A percentile compares a stretch with the other conserved stretches of the same genome.
phyloP scores from a whole-genome alignment of 768 basidiomycete species.

The Tricholoma terreum region DNA sequence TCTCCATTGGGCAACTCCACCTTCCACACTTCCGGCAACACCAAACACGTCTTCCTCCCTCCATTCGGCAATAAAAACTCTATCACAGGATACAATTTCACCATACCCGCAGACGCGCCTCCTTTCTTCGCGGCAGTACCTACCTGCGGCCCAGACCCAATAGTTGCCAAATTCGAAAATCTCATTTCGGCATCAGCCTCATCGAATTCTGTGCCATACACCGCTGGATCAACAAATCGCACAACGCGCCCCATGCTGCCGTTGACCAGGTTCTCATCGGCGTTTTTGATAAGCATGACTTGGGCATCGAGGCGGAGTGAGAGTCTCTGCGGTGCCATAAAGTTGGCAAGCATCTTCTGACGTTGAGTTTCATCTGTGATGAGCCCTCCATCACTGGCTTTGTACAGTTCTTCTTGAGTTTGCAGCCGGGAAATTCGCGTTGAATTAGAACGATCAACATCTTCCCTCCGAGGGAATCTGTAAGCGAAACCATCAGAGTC shows the following conservation, averaged over 20 bases:
- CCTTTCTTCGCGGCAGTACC: slow-evolving; percentile 26
- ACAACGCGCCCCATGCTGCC: slow-evolving; percentile 88
- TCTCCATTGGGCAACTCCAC: slow-evolving; percentile 86
- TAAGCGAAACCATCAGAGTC: not conserved
- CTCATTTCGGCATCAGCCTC: slow-evolving; percentile 21
- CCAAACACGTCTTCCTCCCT: slow-evolving; percentile 47
- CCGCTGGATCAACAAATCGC: slow-evolving; percentile 60
- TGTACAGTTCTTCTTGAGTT: slow-evolving; percentile 51
- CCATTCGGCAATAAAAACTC: slow-evolving; percentile 68
- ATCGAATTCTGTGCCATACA: slow-evolving; percentile 43
- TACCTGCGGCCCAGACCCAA: slow-evolving; percentile 27
- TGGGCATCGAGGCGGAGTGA: slow-evolving; percentile 76
- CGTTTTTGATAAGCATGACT: slow-evolving; percentile 95
- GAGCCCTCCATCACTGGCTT: slow-evolving; percentile 61
- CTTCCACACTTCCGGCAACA: slow-evolving; percentile 79
- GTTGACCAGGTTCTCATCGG: slow-evolving; percentile 88
- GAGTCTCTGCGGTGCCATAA: slow-evolving; percentile 82
- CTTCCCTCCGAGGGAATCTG: slow-evolving; percentile 89
- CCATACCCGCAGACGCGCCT: slow-evolving; percentile 11
- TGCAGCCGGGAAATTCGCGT: slow-evolving; percentile 60
- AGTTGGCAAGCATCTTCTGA: slow-evolving; percentile 80
- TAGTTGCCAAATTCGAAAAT: slow-evolving; percentile 19
- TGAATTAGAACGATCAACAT: slow-evolving; percentile 84
- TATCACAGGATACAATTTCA: slow-evolving; percentile 62
- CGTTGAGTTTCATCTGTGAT: slow-evolving; percentile 52